phyloP scores from a whole-genome alignment of 495 filamentous ascomycete genomes.

The Podospora comata region DNA sequence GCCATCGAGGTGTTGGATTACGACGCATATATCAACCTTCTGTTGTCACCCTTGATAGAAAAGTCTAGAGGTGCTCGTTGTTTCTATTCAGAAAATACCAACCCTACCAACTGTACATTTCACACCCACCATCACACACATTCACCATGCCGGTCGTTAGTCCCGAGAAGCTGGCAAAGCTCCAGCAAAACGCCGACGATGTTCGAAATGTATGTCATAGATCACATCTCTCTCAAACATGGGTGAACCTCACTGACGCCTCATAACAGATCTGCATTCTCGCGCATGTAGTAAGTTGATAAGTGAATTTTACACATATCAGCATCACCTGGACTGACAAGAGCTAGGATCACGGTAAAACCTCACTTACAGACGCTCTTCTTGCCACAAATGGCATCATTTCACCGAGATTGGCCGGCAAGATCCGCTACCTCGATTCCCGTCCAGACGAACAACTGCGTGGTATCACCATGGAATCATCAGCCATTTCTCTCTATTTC shows the following conservation, averaged over 20 bases:
- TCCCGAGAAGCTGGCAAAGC: constrained; percentile 77
- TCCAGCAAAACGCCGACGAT: constrained; percentile 79
- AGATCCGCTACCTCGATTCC: constrained; percentile 96
- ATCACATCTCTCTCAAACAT: neutral
- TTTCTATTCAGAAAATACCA: neutral
- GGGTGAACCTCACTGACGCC: neutral
- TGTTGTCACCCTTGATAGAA: neutral
- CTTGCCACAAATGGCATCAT: constrained; percentile 99
- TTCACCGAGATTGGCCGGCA: constrained; percentile 92
- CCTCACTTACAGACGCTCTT: constrained; percentile 91
- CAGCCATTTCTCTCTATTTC: constrained; percentile 95
- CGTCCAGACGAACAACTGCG: constrained; percentile 94
- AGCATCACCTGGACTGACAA: neutral
- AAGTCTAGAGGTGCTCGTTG: neutral
- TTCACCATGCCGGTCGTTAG: constrained; percentile 80
- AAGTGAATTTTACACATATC: neutral
- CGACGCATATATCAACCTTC: neutral
- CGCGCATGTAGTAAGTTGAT: constrained; percentile 66
- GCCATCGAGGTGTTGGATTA: constrained; percentile 21
- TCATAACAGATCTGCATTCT: constrained; percentile 90
- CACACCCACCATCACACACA: neutral
- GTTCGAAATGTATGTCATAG: constrained; percentile 73
- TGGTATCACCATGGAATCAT: constrained; percentile 99
- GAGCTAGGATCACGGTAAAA: constrained; percentile 89
- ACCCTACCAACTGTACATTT: neutral